Conservation (phyloP, 1,139 yeast species). For the Suhomyces anneliseae region DNA sequence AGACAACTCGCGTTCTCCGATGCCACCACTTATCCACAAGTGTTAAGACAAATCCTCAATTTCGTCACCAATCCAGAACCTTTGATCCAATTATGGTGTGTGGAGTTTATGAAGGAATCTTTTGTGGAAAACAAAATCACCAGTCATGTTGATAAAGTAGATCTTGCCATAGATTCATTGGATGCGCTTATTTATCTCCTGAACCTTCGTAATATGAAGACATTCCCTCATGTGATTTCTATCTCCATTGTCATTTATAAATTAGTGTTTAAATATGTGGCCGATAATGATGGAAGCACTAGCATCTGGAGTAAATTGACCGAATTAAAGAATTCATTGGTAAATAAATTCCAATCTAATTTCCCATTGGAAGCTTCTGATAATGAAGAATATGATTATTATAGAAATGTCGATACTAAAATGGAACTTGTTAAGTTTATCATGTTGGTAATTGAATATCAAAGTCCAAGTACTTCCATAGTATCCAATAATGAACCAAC, state of each 20-base stretch:
- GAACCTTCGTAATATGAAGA: slow-evolving; percentile 28
- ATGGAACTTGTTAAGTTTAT: slow-evolving; percentile 73
- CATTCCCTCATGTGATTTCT: slow-evolving; percentile 36
- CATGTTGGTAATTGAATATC: slow-evolving; percentile 68
- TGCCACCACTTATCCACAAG: slow-evolving; percentile 51
- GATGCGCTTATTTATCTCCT: slow-evolving; percentile 33
- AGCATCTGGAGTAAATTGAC: slow-evolving; percentile 45
- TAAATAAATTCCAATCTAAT: slow-evolving; percentile 22
- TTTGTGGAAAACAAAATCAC: slow-evolving; percentile 26
- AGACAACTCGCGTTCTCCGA: slow-evolving; percentile 47
- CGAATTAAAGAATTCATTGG: slow-evolving; percentile 40
- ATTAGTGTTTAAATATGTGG: slow-evolving; percentile 43
- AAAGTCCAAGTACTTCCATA: slow-evolving; percentile 51
- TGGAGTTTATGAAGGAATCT: slow-evolving; percentile 45
- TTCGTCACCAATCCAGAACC: slow-evolving; percentile 37
- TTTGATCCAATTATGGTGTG: slow-evolving; percentile 47
- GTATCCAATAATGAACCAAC: background rate
- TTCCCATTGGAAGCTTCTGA: slow-evolving; percentile 50
- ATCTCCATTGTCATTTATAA: slow-evolving; percentile 37
- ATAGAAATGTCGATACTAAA: slow-evolving; percentile 55
- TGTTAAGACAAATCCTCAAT: slow-evolving; percentile 52
- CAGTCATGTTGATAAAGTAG: slow-evolving; percentile 34
- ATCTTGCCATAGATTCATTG: slow-evolving; percentile 43
- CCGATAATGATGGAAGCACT: slow-evolving; percentile 44
- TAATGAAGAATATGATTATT: slow-evolving; percentile 49